These are phyloP conservation scores for Yamadazyma mexicana DNA, from an alignment of 1,139 yeast genomes.

Conservation along the genomic window DNA sequence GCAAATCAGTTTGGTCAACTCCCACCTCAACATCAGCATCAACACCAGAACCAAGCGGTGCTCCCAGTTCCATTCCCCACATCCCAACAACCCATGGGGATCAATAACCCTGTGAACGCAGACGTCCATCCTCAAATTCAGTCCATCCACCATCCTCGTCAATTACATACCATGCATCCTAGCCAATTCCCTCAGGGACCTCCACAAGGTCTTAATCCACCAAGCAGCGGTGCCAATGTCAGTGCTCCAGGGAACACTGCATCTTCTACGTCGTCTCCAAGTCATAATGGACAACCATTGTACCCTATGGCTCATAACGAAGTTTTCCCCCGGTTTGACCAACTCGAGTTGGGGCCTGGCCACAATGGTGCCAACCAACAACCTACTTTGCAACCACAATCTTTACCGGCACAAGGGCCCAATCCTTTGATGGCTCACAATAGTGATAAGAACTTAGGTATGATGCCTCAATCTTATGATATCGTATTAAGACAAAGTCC, in stretches of 20 bases:
- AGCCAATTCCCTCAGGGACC: not conserved
- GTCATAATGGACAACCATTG: not conserved
- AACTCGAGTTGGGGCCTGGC: too few relatives aligned
- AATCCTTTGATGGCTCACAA: not conserved
- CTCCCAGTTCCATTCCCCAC: not conserved
- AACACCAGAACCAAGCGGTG: not conserved
- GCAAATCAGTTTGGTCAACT: not conserved
- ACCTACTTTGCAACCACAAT: too few relatives aligned
- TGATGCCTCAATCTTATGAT: conserved; percentile 54
- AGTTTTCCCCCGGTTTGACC: not conserved
- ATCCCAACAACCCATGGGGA: not conserved
- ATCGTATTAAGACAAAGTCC: conserved; percentile 76
- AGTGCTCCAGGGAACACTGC: not conserved
- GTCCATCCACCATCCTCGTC: not conserved
- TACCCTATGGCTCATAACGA: not conserved
- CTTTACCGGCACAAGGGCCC: not conserved
- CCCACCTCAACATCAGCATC: not conserved
- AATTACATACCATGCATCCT: conserved; percentile 3
- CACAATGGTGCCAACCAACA: not conserved
- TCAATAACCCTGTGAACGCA: not conserved
- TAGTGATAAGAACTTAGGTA: not conserved
- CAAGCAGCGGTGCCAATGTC: not conserved
- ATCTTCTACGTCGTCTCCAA: not conserved
- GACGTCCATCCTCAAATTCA: not conserved
- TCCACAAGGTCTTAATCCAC: too few relatives aligned